Conservation (phyloP, 495 filamentous ascomycete species). For the Penicillium maclennaniae region DNA sequence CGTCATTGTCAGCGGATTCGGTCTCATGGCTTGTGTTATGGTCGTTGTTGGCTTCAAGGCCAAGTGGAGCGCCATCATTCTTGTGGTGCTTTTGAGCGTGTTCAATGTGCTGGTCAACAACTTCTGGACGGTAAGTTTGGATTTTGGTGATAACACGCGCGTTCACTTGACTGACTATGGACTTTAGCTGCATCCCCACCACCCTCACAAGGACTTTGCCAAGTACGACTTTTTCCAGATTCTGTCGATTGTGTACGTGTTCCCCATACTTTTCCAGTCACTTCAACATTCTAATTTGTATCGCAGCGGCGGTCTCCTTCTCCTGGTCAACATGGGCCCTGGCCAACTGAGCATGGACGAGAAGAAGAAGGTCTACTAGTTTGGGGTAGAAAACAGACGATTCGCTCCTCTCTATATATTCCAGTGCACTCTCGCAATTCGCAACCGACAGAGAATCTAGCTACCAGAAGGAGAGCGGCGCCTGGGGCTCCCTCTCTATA, state of each 20-base stretch:
- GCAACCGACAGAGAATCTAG: slow-evolving; percentile 3
- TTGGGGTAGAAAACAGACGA: slow-evolving; percentile 4
- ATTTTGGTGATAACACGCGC: background rate
- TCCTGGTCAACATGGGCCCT: slow-evolving; percentile 97
- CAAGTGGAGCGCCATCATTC: slow-evolving; percentile 91
- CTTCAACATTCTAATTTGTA: slow-evolving; percentile 15
- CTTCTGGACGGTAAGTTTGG: slow-evolving; percentile 91
- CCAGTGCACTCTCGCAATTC: background rate
- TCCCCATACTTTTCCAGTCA: background rate
- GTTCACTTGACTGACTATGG: slow-evolving; percentile 21
- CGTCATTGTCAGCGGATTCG: slow-evolving; percentile 74
- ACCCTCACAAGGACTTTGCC: slow-evolving; percentile 99
- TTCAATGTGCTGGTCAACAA: slow-evolving; percentile 99
- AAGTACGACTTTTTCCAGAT: slow-evolving; percentile 99
- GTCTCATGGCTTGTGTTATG: slow-evolving; percentile 92
- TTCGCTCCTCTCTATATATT: slow-evolving; percentile 15
- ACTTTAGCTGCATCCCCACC: slow-evolving; percentile 85
- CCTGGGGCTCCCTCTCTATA: background rate
- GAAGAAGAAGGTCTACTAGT: slow-evolving; percentile 99
- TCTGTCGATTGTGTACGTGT: slow-evolving; percentile 86
- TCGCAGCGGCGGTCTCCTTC: slow-evolving; percentile 75
- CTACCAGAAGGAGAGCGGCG: background rate
- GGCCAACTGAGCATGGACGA: slow-evolving; percentile 97
- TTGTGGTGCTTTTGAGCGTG: slow-evolving; percentile 90
- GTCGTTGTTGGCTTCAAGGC: slow-evolving; percentile 99